Base-by-base conservation (phyloP, 306 rosid genomes). In the Dryas octopetala region DNA sequence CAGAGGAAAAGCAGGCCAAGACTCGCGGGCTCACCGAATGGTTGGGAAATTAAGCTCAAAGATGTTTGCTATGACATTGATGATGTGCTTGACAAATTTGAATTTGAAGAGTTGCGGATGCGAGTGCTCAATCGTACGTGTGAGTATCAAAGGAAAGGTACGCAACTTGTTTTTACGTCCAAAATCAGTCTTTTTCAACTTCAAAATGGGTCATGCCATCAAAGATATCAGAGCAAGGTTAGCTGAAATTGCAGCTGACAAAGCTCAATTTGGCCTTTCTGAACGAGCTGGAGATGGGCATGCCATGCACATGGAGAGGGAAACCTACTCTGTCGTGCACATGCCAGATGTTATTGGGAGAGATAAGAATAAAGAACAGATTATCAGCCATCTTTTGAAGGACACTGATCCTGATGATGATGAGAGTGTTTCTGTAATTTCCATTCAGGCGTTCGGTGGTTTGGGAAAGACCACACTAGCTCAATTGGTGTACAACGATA, bases 81-180 rank as follows among this genome's bases (percentile, higher is more conserved):
- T 5, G 6, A 58, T 3, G 63, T 58, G 5, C 41, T 58, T 5
- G 63, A 58, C 17, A 12, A 19, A 8, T 58, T 3, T 23, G 63
- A 58, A 3, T 58, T 2, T 4, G 13, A 75, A 19, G 28, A 13
- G 7, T 68, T 50, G 26, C 48, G 71, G 13, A 65, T 50, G n/a
- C 38, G 44, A 41, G 60, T 38, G 23, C 19, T 74, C 43, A 14
- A 16, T 10, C 19, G 19, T 19, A 19, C 7, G 13, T 41, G 72
- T 54, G 12, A 75, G 47, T 14, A 12, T 15, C 48, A 38, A 23
- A 4, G 17, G 55, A 28, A 65, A 75, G 64, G 71, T 74, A 74
- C 71, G 26, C 41, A 49, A 60, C 57, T 63, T 74, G 15, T n/a
- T 62, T 62, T 74, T 51, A 15, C 5, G 23, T 38, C 51, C 59